A percentile compares a stretch with the other conserved stretches of the same genome.
Evolutionary conservation across 306 rosid species (phyloP).

Genomic region (Pueraria montana): DNA sequence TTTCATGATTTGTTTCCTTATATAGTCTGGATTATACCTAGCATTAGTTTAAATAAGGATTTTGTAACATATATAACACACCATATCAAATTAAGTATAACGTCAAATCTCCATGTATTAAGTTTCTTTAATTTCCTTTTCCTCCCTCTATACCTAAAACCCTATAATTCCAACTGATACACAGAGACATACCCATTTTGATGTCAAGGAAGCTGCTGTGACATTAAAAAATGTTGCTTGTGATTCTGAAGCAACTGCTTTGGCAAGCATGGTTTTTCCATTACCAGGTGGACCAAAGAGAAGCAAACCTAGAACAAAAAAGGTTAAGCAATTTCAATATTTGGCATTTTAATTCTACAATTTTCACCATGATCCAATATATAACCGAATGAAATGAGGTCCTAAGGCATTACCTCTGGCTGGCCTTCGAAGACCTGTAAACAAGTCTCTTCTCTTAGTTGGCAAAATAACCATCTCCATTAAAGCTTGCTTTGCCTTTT

Average conservation of each 20-base stretch:
- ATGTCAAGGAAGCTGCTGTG: constrained; percentile 92
- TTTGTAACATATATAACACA: background rate
- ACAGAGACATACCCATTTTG: constrained; percentile 87
- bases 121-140: background rate
- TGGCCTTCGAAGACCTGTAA: constrained; percentile 97
- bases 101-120: background rate
- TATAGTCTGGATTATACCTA: background rate
- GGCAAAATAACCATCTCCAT: constrained; percentile 99
- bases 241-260: constrained; percentile 98
- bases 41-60: background rate
- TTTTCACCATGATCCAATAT: constrained; percentile 30
- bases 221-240: constrained; percentile 95
- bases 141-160: background rate
- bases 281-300: constrained; percentile 99
- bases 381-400: constrained; percentile 2
- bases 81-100: background rate
- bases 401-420: constrained; percentile 77
- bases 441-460: constrained; percentile 91
- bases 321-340: constrained; percentile 38
- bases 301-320: constrained; percentile 76
- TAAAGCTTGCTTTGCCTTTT: constrained; percentile 94
- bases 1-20: background rate
- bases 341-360: constrained; percentile 37
- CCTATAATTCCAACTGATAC: constrained; percentile 5
- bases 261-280: constrained; percentile 99